These are phyloP conservation scores for Kurtzmaniella quercitrusa DNA, from an alignment of 1,139 yeast species.

Conservation along the genomic window DNA sequence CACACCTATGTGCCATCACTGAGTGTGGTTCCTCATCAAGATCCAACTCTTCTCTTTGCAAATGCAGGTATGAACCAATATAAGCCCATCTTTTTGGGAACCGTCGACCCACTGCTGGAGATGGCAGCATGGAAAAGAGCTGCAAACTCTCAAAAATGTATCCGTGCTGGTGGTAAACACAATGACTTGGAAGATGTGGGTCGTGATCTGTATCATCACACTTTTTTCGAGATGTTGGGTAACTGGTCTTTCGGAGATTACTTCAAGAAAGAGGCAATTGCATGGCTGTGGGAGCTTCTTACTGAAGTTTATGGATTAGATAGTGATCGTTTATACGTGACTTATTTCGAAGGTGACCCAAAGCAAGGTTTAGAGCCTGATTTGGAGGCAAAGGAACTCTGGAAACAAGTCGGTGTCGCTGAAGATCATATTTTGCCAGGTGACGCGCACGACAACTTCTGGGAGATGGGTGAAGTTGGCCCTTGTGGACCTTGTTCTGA, in stretches of 20 bases:
- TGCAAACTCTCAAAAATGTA: conserved; percentile 94
- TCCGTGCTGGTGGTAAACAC: conserved; percentile 99
- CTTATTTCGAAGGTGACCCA: conserved; percentile 92
- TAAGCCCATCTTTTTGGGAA: conserved; percentile 93
- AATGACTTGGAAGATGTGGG: conserved; percentile 99
- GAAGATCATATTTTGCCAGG: conserved; percentile 95
- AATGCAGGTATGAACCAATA: conserved; percentile 99
- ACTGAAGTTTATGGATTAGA: conserved; percentile 80
- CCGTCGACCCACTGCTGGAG: conserved; percentile 91
- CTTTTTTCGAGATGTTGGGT: conserved; percentile 98
- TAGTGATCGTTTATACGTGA: conserved; percentile 79
- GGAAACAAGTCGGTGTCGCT: conserved; percentile 85
- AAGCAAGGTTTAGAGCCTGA: conserved; percentile 86
- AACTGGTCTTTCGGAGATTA: conserved; percentile 99
- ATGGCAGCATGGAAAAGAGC: conserved; percentile 84
- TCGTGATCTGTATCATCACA: conserved; percentile 94
- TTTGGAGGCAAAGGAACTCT: conserved; percentile 82
- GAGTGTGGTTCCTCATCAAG: conserved; percentile 95
- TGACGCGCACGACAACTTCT: conserved; percentile 83
- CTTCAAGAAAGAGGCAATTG: conserved; percentile 89
- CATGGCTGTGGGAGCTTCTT: conserved; percentile 85
- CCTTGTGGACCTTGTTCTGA: conserved; percentile 99
- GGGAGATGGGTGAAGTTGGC: conserved; percentile 99
- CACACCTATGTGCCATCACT: conserved; percentile 90
- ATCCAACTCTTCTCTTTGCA: conserved; percentile 91